Evolutionary conservation across 2,329 filamentous ascomycete species (phyloP).

Genomic region (Beauveria caledonica): DNA sequence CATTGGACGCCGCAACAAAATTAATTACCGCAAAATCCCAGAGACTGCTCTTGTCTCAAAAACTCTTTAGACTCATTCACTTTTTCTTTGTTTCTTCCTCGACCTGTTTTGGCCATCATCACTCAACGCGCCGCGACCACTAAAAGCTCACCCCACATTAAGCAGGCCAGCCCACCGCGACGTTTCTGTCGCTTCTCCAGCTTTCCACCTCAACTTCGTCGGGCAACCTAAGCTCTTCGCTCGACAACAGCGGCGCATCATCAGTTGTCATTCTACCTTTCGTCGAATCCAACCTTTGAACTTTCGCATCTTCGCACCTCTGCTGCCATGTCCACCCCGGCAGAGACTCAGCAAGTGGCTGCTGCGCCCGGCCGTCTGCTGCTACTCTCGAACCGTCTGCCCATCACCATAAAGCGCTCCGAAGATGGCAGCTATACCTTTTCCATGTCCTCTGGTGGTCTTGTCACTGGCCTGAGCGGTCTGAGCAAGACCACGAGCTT

Average conservation of each 20-base stretch:
- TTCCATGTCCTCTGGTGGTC: constrained; percentile 91
- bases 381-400: constrained; percentile 87
- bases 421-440: constrained; percentile 89
- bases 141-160: constrained; percentile 4
- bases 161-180: background rate
- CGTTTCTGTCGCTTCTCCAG: background rate
- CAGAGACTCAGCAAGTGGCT: constrained; percentile 24
- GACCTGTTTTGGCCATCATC: background rate
- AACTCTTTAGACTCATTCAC: too few species aligned
- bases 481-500: constrained; percentile 88
- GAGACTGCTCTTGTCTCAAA: background rate
- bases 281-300: background rate
- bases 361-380: constrained; percentile 50
- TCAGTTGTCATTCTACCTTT: background rate
- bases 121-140: background rate
- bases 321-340: constrained; percentile 28
- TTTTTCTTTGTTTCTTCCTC: background rate
- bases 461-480: constrained; percentile 89
- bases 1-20: constrained; percentile 5
- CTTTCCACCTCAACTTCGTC: background rate
- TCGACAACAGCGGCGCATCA: background rate
- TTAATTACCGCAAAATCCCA: constrained; percentile 6
- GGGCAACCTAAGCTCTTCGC: background rate
- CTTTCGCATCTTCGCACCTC: background rate
- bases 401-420: constrained; percentile 91